Conservation (phyloP, 1,284 basidiomycete genomes). For the Agroathelia rolfsii region DNA sequence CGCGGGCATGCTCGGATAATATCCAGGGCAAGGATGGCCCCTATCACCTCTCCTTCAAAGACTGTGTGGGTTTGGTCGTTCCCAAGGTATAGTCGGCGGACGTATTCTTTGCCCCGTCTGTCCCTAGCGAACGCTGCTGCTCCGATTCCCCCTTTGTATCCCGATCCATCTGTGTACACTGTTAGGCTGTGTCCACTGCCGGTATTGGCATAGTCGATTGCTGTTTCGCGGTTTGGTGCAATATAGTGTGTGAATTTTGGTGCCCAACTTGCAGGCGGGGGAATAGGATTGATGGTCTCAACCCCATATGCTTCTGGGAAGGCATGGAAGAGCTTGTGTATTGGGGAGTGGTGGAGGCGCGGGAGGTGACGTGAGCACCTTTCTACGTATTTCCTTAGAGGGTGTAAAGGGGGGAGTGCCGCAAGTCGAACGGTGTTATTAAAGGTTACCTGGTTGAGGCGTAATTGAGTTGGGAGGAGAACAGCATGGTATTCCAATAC, state of each 20-base stretch:
- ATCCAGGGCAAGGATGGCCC: constrained; percentile 14
- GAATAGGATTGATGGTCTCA: constrained; percentile 10
- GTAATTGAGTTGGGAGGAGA: constrained; percentile 20
- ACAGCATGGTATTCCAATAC: constrained; percentile 22
- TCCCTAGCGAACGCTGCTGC: constrained; percentile 16
- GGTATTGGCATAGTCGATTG: constrained; percentile 3
- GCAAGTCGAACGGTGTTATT: constrained; percentile 20
- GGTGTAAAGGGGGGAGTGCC: constrained; percentile 23
- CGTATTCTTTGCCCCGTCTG: neutral
- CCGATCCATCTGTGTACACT: constrained; percentile 23
- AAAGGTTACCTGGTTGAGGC: constrained; percentile 18
- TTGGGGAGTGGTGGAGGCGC: constrained; percentile 9
- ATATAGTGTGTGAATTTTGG: constrained; percentile 4
- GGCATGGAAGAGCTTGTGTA: constrained; percentile 14
- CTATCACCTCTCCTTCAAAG: constrained; percentile 18
- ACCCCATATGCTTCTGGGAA: constrained; percentile 10
- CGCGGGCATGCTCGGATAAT: constrained; percentile 8
- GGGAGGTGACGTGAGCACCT: constrained; percentile 8
- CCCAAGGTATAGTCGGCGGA: constrained; percentile 13
- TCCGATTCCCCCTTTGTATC: constrained; percentile 16
- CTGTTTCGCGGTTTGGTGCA: constrained; percentile 3
- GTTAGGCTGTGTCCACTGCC: constrained; percentile 12
- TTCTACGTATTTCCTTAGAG: constrained; percentile 14
- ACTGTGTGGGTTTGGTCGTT: constrained; percentile 11
- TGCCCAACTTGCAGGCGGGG: constrained; percentile 1